Conservation (phyloP, 495 filamentous ascomycete genomes). For the Echria macrotheca region DNA sequence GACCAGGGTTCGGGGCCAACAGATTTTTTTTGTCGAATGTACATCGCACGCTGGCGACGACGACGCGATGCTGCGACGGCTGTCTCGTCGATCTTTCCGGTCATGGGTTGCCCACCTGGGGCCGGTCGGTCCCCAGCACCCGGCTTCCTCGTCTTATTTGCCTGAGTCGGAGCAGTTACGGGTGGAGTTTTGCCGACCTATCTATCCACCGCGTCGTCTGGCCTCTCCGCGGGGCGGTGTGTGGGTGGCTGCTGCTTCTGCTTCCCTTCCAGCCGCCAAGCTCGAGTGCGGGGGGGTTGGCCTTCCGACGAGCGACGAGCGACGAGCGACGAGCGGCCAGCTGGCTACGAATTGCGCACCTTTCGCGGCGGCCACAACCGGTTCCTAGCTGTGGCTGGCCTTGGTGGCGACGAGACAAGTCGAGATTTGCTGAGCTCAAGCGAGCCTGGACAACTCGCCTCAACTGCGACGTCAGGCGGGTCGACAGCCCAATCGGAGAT, state of each 20-base stretch:
- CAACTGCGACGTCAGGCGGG: slow-evolving; percentile 11
- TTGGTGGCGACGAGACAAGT: too few relatives aligned
- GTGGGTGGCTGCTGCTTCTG: too few relatives aligned
- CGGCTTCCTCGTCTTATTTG: neutral
- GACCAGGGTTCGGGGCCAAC: slow-evolving; percentile 1
- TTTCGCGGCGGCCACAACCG: too few relatives aligned
- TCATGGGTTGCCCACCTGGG: neutral
- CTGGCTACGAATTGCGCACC: too few relatives aligned
- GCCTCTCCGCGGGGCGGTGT: neutral
- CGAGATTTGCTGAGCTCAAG: slow-evolving; percentile 12
- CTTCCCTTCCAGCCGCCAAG: too few relatives aligned
- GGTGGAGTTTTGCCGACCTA: slow-evolving; percentile 7
- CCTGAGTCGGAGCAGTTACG: neutral
- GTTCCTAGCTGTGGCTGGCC: too few relatives aligned
- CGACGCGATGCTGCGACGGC: neutral
- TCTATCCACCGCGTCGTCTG: neutral
- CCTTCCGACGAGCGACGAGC: too few relatives aligned
- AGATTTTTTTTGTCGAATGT: too few relatives aligned
- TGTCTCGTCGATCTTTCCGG: neutral
- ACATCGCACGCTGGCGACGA: neutral
- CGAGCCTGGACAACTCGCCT: slow-evolving; percentile 4
- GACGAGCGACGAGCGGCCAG: too few relatives aligned
- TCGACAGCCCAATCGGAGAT: slow-evolving; percentile 16
- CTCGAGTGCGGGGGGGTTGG: too few relatives aligned
- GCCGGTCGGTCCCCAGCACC: neutral